Base-by-base conservation (phyloP, 2,329 filamentous ascomycete species). In the Ascochyta fabae region DNA sequence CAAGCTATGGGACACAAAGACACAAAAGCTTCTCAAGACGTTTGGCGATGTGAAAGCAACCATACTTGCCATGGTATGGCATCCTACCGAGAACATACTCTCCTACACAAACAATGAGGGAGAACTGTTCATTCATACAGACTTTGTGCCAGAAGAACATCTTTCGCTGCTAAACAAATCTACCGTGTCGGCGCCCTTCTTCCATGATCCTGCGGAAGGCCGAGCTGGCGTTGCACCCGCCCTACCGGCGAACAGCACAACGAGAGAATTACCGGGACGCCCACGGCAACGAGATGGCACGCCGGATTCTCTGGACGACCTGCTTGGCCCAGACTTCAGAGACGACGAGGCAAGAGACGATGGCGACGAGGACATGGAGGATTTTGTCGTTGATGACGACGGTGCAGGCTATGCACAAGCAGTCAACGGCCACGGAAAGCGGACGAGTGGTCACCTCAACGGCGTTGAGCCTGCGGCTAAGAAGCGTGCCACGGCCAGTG, bases 341-440 rank as follows among this genome's bases (percentile, higher is more conserved):
- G 79, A 79, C 12, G 60, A 61, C 19, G 59, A 66, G 44, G 70
- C 62, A 10, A 85, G 85, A 61, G 65, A 66, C n/a, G 86, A 86
- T 64, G 64, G 58, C 1, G 67, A 70, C 15, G 65, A 68, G 51
- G 66, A 68, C n/a, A 76, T 77, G 59, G 90, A 92, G 38, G 91
- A 92, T 60, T 99, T 98, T 72, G 91, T 99, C 1, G 87, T 92
- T 5, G 95, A 99, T 67, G 95, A 99, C 61, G 95, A 99, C 70
- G 93, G 93, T 10, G 94, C 92, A 31, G 95, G 94, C 38, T 98
- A 98, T 75, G 84, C 87, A 1, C 86, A 81, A 8, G 65, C 63
- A 23, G 79, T 87, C 16, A 90, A 88, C 59, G 76, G 76, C 65
- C 86, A 81, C 56, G 86, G 87, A 5, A 91, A 91, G 70, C 83